phyloP scores from a whole-genome alignment of 768 basidiomycete species.

The Cyclocybe aegerita region DNA sequence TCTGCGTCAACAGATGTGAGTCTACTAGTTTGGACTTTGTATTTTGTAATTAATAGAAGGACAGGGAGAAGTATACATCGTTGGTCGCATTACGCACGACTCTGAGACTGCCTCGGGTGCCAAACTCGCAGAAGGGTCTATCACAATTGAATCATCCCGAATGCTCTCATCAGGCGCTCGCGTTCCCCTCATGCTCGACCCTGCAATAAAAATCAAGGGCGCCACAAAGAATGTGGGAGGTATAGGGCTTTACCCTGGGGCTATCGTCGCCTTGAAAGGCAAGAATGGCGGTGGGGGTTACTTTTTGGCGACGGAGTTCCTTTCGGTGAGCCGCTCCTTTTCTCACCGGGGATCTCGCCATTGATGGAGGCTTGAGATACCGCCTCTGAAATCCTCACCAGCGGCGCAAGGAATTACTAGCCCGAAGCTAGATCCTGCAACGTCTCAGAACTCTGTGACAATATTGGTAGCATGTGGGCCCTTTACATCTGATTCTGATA shows the following conservation, averaged over 20 bases:
- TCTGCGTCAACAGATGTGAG: constrained; percentile 42
- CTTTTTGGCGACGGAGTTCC: constrained; percentile 81
- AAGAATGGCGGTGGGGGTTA: constrained; percentile 88
- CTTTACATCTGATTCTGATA: constrained; percentile 76
- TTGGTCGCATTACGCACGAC: constrained; percentile 76
- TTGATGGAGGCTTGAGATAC: constrained; percentile 45
- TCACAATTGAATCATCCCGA: constrained; percentile 84
- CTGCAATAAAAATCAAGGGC: constrained; percentile 64
- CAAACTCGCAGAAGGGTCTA: constrained; percentile 73
- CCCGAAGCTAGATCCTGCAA: constrained; percentile 36
- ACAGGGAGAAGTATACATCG: constrained; percentile 64
- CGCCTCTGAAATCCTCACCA: constrained; percentile 50
- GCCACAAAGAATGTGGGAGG: constrained; percentile 60
- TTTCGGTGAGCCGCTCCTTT: constrained; percentile 56
- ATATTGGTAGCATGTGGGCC: constrained; percentile 84
- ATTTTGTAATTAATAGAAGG: constrained; percentile 3
- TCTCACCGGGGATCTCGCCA: not conserved
- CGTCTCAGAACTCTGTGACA: constrained; percentile 50
- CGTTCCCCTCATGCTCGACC: constrained; percentile 70
- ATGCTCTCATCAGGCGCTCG: constrained; percentile 65
- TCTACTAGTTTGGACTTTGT: constrained; percentile 1
- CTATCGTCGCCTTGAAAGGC: constrained; percentile 82
- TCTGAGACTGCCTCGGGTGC: constrained; percentile 52
- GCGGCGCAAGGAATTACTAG: constrained; percentile 20
- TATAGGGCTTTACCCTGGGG: constrained; percentile 84